phyloP scores from a whole-genome alignment of 139 green algal genomes.

The Chlamydomonas applanata region DNA sequence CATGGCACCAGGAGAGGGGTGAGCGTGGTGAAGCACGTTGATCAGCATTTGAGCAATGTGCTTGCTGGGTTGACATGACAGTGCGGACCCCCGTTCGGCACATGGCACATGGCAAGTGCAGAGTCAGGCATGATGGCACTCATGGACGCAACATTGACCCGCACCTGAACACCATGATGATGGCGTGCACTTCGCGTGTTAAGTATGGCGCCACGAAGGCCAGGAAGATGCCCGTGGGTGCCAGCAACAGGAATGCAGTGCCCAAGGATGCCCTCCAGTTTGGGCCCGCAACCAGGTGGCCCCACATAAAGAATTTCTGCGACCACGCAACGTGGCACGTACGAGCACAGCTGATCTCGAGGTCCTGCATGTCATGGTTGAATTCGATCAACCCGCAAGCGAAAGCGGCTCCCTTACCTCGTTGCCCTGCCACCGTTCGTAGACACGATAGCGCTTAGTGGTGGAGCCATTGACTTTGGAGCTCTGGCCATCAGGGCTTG shows the following conservation, averaged over 20 bases:
- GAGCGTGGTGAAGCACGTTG: no score
- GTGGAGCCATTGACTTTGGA: no score
- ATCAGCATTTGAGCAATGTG: no score
- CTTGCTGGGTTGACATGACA: no score
- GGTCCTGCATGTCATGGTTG: no score
- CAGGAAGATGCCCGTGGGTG: conserved; percentile 67
- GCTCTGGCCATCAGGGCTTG: no score
- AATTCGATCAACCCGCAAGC: not conserved
- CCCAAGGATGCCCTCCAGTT: conserved; percentile 74
- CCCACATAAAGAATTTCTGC: conserved; percentile 60
- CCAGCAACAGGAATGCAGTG: conserved; percentile 59
- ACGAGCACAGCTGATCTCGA: not conserved
- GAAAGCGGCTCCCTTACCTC: conserved; percentile 35
- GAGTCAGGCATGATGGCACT: no score
- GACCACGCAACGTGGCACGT: not conserved
- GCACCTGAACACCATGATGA: conserved; percentile 53
- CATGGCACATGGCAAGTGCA: no score
- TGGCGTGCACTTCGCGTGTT: conserved; percentile 27
- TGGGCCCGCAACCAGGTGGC: conserved; percentile 59
- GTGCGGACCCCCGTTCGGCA: no score
- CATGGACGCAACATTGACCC: no score
- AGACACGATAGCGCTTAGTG: conserved; percentile 37
- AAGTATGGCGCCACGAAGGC: conserved; percentile 65
- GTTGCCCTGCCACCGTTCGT: conserved; percentile 67
- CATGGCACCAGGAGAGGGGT: no score